Evolutionary conservation across 1,139 yeast genomes (phyloP).

Genomic region (Sugiyamaella pinicola): DNA sequence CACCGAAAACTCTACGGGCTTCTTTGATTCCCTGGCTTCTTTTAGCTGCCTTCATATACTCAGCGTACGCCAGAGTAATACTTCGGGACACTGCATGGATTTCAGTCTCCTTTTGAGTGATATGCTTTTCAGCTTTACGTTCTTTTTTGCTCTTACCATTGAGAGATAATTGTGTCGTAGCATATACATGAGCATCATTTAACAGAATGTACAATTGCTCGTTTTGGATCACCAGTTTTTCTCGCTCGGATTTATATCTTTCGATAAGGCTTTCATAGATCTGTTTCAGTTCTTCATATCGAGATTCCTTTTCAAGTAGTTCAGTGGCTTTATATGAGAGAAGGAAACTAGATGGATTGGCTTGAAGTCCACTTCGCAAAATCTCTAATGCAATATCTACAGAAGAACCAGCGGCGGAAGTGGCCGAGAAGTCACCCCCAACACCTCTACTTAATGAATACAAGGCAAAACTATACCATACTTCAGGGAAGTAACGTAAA

Average conservation of each 20-base stretch:
- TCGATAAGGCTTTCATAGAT: slow-evolving; percentile 55
- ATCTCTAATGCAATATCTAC: slow-evolving; percentile 44
- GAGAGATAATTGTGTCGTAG: slow-evolving; percentile 9
- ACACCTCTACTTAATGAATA: slow-evolving; percentile 37
- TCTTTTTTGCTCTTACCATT: slow-evolving; percentile 17
- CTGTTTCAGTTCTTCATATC: slow-evolving; percentile 54
- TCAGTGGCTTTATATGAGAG: slow-evolving; percentile 72
- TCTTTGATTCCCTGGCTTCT: slow-evolving; percentile 45
- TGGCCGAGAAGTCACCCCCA: slow-evolving; percentile 31
- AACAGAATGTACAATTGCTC: slow-evolving; percentile 15
- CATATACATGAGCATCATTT: slow-evolving; percentile 17
- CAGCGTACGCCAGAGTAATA: slow-evolving; percentile 41
- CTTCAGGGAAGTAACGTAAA: slow-evolving; percentile 73
- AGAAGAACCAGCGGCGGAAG: not conserved
- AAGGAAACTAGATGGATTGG: slow-evolving; percentile 73
- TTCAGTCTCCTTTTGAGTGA: slow-evolving; percentile 10
- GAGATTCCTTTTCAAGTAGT: slow-evolving; percentile 61
- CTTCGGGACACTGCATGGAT: slow-evolving; percentile 31
- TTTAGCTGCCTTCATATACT: slow-evolving; percentile 44
- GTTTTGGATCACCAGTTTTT: slow-evolving; percentile 29
- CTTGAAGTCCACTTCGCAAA: slow-evolving; percentile 56
- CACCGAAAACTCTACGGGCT: slow-evolving; percentile 55
- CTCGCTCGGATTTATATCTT: slow-evolving; percentile 37
- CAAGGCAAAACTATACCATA: slow-evolving; percentile 75
- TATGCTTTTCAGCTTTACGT: slow-evolving; percentile 14